phyloP scores from a whole-genome alignment of 2,329 filamentous ascomycete species.

The Colletotrichum incanum region DNA sequence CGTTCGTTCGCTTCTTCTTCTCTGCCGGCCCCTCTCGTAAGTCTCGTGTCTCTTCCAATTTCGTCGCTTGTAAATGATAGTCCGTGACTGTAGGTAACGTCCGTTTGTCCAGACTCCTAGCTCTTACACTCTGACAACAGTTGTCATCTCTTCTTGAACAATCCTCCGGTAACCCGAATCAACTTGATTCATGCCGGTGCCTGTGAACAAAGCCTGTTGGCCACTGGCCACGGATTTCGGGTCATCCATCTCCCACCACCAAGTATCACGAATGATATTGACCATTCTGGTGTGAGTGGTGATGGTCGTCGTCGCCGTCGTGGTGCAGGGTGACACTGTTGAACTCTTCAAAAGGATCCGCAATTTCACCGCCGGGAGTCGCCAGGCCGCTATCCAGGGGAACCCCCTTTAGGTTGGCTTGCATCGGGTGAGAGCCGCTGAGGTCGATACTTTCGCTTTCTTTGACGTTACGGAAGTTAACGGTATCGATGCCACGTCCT shows the following conservation, averaged over 20 bases:
- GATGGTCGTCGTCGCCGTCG: constrained; percentile 83
- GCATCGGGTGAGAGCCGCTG: constrained; percentile 69
- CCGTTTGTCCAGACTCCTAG: neutral
- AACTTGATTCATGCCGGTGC: neutral
- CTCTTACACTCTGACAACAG: constrained; percentile 3
- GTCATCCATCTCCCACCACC: neutral
- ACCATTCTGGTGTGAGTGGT: constrained; percentile 46
- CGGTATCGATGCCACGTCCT: constrained; percentile 90
- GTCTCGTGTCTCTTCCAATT: constrained; percentile 26
- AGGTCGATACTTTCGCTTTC: constrained; percentile 96
- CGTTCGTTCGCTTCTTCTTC: constrained; percentile 8
- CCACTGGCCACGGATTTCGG: neutral
- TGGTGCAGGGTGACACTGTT: constrained; percentile 98
- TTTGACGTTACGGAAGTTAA: constrained; percentile 98
- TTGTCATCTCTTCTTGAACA: neutral
- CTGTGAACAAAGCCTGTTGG: constrained; percentile 7
- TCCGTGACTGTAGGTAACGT: constrained; percentile 3
- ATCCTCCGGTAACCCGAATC: neutral
- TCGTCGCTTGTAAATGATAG: constrained; percentile 35
- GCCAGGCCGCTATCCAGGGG: constrained; percentile 88
- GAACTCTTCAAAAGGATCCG: constrained; percentile 97
- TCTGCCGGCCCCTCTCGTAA: neutral
- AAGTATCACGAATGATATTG: constrained; percentile 22
- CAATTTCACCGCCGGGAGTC: constrained; percentile 83
- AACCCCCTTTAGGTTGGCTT: constrained; percentile 76